Conservation (phyloP, 495 filamentous ascomycete species). For the Copromyces sp. region DNA sequence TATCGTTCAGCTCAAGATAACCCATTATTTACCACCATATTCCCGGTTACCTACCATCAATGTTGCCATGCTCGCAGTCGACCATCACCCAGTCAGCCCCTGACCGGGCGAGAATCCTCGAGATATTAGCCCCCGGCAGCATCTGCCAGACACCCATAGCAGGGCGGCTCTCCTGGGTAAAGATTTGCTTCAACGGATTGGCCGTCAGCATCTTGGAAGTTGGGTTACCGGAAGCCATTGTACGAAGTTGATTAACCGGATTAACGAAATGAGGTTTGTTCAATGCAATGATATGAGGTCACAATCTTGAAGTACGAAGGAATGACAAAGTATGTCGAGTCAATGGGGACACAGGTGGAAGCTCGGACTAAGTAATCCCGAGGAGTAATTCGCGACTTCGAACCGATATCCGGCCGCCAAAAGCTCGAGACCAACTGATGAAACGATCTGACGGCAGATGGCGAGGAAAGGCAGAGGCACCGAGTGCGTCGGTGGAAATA, state of each 20-base stretch:
- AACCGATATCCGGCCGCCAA: neutral
- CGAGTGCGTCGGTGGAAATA: neutral
- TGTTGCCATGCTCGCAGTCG: constrained; percentile 71
- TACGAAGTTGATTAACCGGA: neutral
- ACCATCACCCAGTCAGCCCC: constrained; percentile 68
- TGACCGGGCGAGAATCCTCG: constrained; percentile 55
- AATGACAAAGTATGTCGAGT: neutral
- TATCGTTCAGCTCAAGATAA: constrained; percentile 5
- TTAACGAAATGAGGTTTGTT: neutral
- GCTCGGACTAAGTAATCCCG: neutral
- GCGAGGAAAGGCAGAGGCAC: neutral
- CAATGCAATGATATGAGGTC: neutral
- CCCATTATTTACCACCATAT: neutral
- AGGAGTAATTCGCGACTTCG: neutral
- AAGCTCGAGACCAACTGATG: neutral
- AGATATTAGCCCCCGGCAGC: constrained; percentile 61
- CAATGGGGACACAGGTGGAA: constrained; percentile 1
- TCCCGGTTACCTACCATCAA: constrained; percentile 45
- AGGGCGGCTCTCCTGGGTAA: constrained; percentile 44
- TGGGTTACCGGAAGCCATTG: constrained; percentile 5
- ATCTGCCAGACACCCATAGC: constrained; percentile 65
- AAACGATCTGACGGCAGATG: neutral
- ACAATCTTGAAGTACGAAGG: neutral
- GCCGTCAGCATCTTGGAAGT: constrained; percentile 48
- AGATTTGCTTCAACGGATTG: constrained; percentile 51